Evolutionary conservation across 2,329 filamentous ascomycete species (phyloP), one percentile per base, ranked within the genome.

Genomic region (Cladosporium sp.): DNA sequence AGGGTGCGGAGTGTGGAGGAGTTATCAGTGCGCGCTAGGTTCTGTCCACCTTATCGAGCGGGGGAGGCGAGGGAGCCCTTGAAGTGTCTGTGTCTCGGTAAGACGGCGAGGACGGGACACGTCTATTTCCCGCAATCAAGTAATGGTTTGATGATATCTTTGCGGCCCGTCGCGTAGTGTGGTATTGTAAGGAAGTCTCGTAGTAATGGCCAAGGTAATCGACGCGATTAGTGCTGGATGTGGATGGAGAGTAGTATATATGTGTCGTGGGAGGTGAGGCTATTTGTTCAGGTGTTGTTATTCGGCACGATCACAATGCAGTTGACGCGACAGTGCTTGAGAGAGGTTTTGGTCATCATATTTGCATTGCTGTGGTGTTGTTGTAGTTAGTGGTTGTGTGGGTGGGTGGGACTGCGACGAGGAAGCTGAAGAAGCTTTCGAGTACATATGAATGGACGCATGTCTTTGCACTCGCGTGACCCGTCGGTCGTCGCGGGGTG

Each of bases 261-360:
- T 27, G 22, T 27, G 22, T 27, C 22, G 22, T 5, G 5, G 22
- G 22, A 27, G 4, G 4, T 9, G 22, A 27, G 22, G 4, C n/a
- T n/a, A n/a, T n/a, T n/a, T n/a, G n/a, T 38, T 59, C 51, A 60
- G 41, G 57, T 58, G 54, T 62, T 57, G 58, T 62, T 61, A 52
- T 60, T 61, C 15, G 60, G 60, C 2, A 59, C 53, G 29, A 58
- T 53, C 43, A 59, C 58, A 51, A 59, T 57, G 51, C 52, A 56
- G 38, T 38, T 39, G 25, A 41, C n/a, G 22, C 43, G 49, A n/a
- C 46, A 48, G 27, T 33, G 43, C 20, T 16, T 25, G 41, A 46
- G 43, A 15, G 53, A 15, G 39, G 30, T 38, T 20, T 55, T 52
- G 47, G 55, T 46, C 47, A 51, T 56, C 55, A 61, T 60, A 36